These are phyloP conservation scores for Discostella stelligeroides DNA, from an alignment of 108 stramenopile genomes.

Conservation along the genomic window DNA sequence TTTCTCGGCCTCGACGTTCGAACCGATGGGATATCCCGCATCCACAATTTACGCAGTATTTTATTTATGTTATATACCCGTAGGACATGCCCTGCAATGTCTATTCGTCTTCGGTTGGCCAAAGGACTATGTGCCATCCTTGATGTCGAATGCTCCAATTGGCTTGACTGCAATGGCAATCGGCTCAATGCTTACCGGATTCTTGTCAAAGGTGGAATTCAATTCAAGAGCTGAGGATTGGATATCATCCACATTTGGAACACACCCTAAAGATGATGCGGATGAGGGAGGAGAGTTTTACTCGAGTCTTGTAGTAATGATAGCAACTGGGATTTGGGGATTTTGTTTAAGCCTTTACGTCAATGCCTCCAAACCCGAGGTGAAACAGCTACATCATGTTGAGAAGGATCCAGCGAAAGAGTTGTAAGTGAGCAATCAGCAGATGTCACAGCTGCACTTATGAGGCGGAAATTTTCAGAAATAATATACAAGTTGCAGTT, in stretches of 20 bases:
- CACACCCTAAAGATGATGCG: conserved; percentile 3
- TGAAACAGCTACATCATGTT: conserved; percentile 53
- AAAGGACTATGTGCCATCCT: conserved; percentile 65
- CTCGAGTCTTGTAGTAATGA: conserved; percentile 76
- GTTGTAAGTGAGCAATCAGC: too few relatives aligned
- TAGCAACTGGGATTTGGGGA: conserved; percentile 81
- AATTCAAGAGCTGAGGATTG: conserved; percentile 55
- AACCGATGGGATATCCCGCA: conserved; percentile 51
- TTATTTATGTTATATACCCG: conserved; percentile 79
- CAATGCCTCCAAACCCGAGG: conserved; percentile 46
- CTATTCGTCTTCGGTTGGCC: conserved; percentile 90
- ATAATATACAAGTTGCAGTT: too few relatives aligned
- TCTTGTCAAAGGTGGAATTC: conserved; percentile 70
- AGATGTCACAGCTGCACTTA: too few relatives aligned
- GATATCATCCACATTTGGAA: conserved; percentile 31
- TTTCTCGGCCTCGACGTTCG: conserved; percentile 56
- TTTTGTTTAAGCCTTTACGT: conserved; percentile 72
- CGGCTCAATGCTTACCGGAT: conserved; percentile 73
- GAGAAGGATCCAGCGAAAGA: conserved; percentile 51
- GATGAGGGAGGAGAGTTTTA: conserved; percentile 80
- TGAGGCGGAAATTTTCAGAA: too few relatives aligned
- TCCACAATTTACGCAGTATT: conserved; percentile 81
- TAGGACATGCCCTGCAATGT: conserved; percentile 67
- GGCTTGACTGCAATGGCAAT: conserved; percentile 82
- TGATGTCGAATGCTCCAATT: conserved; percentile 80